phyloP scores from a whole-genome alignment of 176 grass and related monocot genomes.

The Ensete ventricosum region DNA sequence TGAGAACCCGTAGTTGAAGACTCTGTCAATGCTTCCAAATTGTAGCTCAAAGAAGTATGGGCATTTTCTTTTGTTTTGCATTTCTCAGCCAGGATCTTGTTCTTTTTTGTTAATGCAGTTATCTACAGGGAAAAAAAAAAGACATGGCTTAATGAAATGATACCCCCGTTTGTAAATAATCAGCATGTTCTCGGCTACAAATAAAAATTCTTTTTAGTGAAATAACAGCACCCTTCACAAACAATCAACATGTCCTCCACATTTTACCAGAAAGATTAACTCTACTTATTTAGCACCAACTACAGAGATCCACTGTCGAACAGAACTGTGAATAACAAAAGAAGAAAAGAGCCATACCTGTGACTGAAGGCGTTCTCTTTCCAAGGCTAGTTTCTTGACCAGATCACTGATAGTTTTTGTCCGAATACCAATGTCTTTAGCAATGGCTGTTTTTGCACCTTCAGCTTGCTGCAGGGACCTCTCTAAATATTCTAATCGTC shows the following conservation, averaged over 20 bases:
- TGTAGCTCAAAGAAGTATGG: constrained; percentile 25
- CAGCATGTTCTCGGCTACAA: too few relatives aligned
- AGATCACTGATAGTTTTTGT: constrained; percentile 71
- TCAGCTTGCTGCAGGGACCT: constrained; percentile 54
- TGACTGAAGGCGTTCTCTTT: constrained; percentile 76
- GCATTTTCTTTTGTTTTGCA: constrained; percentile 31
- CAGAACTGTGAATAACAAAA: constrained; percentile 5
- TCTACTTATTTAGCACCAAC: not conserved
- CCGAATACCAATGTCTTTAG: constrained; percentile 68
- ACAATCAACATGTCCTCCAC: too few relatives aligned
- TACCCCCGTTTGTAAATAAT: too few relatives aligned
- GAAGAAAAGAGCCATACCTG: constrained; percentile 38
- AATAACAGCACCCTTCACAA: too few relatives aligned
- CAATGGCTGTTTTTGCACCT: constrained; percentile 42
- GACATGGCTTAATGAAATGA: not conserved
- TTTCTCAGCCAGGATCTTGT: constrained; percentile 59
- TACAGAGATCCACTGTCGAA: not conserved
- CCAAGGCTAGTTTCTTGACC: constrained; percentile 61
- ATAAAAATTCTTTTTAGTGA: too few relatives aligned
- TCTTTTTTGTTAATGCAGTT: constrained; percentile 64
- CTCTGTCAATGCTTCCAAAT: constrained; percentile 26
- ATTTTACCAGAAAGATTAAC: not conserved
- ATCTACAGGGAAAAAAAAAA: constrained; percentile 33
- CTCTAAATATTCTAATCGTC: constrained; percentile 50
- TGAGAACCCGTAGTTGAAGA: constrained; percentile 29